These are phyloP conservation scores for Penicillium sp. DNA, from an alignment of 2,329 filamentous ascomycete genomes.

Conservation along the genomic window DNA sequence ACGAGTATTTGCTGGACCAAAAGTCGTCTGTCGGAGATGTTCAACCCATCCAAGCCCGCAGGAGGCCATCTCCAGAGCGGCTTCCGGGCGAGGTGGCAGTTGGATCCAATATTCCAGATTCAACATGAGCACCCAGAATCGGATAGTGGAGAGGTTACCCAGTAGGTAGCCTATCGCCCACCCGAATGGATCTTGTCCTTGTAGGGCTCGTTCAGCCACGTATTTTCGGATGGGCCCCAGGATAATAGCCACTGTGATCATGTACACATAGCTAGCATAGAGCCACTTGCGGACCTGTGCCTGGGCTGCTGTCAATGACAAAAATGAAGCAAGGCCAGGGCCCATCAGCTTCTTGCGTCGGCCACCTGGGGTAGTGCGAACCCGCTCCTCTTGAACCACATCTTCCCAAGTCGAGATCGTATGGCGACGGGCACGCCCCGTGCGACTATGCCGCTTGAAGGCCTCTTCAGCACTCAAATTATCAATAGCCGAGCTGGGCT, in stretches of 20 bases:
- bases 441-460: slow-evolving; percentile 22
- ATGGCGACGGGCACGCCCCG: slow-evolving; percentile 46
- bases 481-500: slow-evolving; percentile 27
- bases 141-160: slow-evolving; percentile 73
- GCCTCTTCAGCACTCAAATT: slow-evolving; percentile 29
- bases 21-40: slow-evolving; percentile 63
- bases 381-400: slow-evolving; percentile 30
- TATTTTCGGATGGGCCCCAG: slow-evolving; percentile 73
- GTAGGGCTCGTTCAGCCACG: slow-evolving; percentile 68
- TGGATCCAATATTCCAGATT: slow-evolving; percentile 76
- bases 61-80: slow-evolving; percentile 38
- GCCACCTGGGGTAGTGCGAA: slow-evolving; percentile 62
- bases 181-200: slow-evolving; percentile 78
- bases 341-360: slow-evolving; percentile 69
- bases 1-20: slow-evolving; percentile 82
- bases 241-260: slow-evolving; percentile 67
- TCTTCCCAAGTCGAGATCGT: slow-evolving; percentile 56
- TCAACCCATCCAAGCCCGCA: slow-evolving; percentile 65
- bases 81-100: slow-evolving; percentile 58
- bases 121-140: slow-evolving; percentile 70
- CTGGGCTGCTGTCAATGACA: slow-evolving; percentile 78
- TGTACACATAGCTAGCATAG: slow-evolving; percentile 80
- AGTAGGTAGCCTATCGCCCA: slow-evolving; percentile 92
- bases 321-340: slow-evolving; percentile 70
- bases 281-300: slow-evolving; percentile 77